Percentiles rank a stretch among this genome's conserved stretches.
These are phyloP conservation scores for Cercospora beticola DNA, from an alignment of 2,329 filamentous ascomycete species.

Conservation along the genomic window DNA sequence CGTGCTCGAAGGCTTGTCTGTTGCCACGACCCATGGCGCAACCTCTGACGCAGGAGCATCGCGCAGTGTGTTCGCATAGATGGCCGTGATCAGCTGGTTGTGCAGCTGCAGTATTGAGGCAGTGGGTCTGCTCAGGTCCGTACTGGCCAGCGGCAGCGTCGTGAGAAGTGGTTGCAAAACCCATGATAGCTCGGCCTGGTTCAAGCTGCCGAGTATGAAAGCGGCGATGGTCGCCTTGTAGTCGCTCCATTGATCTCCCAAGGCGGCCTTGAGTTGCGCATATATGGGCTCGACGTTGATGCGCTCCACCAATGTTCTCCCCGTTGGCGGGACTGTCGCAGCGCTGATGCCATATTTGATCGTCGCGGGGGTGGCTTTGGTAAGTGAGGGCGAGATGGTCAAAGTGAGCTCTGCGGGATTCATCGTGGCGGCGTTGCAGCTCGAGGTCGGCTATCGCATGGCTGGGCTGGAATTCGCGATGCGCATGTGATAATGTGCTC, in stretches of 20 bases:
- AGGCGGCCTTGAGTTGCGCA: conserved; percentile 58
- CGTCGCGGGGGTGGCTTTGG: conserved; percentile 31
- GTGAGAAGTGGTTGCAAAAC: conserved; percentile 57
- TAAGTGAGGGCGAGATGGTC: conserved; percentile 29
- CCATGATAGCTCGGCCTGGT: conserved; percentile 60
- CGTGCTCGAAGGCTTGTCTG: conserved; percentile 72
- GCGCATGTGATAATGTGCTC: conserved; percentile 4
- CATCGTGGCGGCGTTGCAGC: conserved; percentile 27
- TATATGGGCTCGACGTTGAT: conserved; percentile 64
- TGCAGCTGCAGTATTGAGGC: conserved; percentile 52
- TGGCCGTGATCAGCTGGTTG: conserved; percentile 60
- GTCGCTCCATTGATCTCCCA: conserved; percentile 59
- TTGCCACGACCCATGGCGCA: conserved; percentile 64
- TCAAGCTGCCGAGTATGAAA: conserved; percentile 60
- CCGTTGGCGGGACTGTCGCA: conserved; percentile 9
- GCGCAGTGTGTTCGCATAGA: conserved; percentile 59
- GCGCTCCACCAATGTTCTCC: conserved; percentile 54
- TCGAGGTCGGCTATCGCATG: conserved; percentile 21
- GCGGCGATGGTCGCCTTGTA: conserved; percentile 60
- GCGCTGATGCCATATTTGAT: conserved; percentile 51
- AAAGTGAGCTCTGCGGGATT: conserved; percentile 38
- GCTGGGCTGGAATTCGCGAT: conserved; percentile 11
- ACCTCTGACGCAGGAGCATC: conserved; percentile 60
- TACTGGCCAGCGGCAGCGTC: conserved; percentile 46
- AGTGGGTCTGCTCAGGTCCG: conserved; percentile 23